Conservation (phyloP, 306 rosid genomes). For the Trifolium fragiferum region DNA sequence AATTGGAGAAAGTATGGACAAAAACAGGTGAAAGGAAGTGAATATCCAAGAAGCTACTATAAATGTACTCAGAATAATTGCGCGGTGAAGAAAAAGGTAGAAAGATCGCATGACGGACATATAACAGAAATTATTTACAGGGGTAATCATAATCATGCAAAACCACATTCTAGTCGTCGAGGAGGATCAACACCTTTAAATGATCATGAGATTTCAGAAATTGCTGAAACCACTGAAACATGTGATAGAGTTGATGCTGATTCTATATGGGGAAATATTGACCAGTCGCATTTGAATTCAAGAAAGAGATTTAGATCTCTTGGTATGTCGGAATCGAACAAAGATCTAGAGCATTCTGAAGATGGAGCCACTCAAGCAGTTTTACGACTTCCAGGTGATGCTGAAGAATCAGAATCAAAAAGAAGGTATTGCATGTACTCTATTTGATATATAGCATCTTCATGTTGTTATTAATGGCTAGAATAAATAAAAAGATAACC, state of each 20-base stretch:
- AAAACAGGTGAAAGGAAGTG: too few relatives aligned
- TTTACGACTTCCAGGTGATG: slow-evolving; percentile 52
- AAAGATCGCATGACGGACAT: too few relatives aligned
- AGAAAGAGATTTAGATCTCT: slow-evolving; percentile 50
- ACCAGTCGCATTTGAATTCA: slow-evolving; percentile 67
- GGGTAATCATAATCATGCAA: too few relatives aligned
- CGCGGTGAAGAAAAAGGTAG: too few relatives aligned
- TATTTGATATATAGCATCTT: slow-evolving; percentile 13
- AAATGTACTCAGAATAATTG: too few relatives aligned
- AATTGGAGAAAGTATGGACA: too few relatives aligned
- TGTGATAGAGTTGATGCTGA: slow-evolving; percentile 55
- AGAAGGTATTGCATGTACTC: slow-evolving; percentile 58
- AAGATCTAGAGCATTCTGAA: slow-evolving; percentile 69
- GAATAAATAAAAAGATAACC: not conserved
- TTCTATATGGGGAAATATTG: slow-evolving; percentile 55
- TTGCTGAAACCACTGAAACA: slow-evolving; percentile 58
- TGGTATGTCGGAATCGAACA: slow-evolving; percentile 56
- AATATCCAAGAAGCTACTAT: too few relatives aligned
- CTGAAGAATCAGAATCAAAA: slow-evolving; percentile 67
- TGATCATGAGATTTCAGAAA: slow-evolving; percentile 60
- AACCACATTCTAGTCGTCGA: too few relatives aligned
- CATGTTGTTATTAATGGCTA: slow-evolving; percentile 1
- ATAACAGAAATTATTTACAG: too few relatives aligned
- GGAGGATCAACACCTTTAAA: too few relatives aligned
- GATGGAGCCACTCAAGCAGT: slow-evolving; percentile 62